Evolutionary conservation across 768 basidiomycete species (phyloP).

Genomic region (Tephrocybe rancida): DNA sequence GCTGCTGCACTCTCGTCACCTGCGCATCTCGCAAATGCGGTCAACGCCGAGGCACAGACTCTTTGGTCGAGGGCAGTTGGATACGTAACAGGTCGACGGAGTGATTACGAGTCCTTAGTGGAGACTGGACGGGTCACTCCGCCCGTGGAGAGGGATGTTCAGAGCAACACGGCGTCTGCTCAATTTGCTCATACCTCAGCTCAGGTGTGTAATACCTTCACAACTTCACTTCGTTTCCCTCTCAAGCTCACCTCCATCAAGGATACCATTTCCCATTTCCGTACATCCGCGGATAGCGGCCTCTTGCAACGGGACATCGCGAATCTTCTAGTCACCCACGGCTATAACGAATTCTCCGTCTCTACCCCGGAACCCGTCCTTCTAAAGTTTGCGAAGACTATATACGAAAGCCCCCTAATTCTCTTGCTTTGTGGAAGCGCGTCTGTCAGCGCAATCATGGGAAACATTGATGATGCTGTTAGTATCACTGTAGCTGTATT

Average conservation of each 20-base stretch:
- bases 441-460: slow-evolving; percentile 86
- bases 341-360: slow-evolving; percentile 95
- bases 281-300: slow-evolving; percentile 63
- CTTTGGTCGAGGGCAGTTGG: slow-evolving; percentile 52
- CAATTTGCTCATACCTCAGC: slow-evolving; percentile 67
- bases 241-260: slow-evolving; percentile 27
- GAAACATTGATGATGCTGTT: slow-evolving; percentile 93
- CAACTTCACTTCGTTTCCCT: background rate
- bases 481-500: slow-evolving; percentile 91
- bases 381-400: slow-evolving; percentile 91
- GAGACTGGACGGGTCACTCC: slow-evolving; percentile 43
- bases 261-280: slow-evolving; percentile 77
- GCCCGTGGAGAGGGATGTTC: slow-evolving; percentile 28
- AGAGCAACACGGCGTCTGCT: slow-evolving; percentile 62
- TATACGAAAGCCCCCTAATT: slow-evolving; percentile 94
- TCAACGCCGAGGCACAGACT: slow-evolving; percentile 49
- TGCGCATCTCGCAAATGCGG: slow-evolving; percentile 45
- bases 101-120: slow-evolving; percentile 24
- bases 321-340: slow-evolving; percentile 65
- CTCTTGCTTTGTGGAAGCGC: slow-evolving; percentile 91
- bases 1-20: slow-evolving; percentile 46
- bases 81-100: slow-evolving; percentile 39
- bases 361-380: slow-evolving; percentile 76
- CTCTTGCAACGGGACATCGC: slow-evolving; percentile 65
- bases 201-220: slow-evolving; percentile 48